A percentile compares a stretch with the other conserved stretches of the same genome.
phyloP scores from a whole-genome alignment of 768 basidiomycete species.

The Crepidotus variabilis region DNA sequence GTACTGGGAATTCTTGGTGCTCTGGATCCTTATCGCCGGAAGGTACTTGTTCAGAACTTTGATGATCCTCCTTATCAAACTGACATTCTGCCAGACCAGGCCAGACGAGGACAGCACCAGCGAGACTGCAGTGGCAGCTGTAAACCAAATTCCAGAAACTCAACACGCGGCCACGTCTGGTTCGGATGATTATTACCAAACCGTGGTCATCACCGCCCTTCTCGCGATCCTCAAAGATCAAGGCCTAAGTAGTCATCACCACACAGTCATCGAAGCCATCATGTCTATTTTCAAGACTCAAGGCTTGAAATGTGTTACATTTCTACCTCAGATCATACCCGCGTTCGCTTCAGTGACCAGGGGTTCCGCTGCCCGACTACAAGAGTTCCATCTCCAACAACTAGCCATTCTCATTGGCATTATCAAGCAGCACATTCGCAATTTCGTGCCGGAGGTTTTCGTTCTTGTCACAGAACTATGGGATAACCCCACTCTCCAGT shows the following conservation, averaged over 20 bases:
- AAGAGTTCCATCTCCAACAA: conserved; percentile 94
- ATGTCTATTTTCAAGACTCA: conserved; percentile 99
- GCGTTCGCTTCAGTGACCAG: conserved; percentile 90
- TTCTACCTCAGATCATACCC: conserved; percentile 96
- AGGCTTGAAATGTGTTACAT: conserved; percentile 92
- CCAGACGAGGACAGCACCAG: conserved; percentile 60
- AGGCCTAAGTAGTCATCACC: conserved; percentile 80
- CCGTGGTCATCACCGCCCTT: conserved; percentile 87
- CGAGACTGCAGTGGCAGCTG: conserved; percentile 57
- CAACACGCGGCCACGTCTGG: conserved; percentile 57
- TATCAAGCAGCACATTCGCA: conserved; percentile 95
- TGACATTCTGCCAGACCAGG: conserved; percentile 36
- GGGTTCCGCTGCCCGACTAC: conserved; percentile 73
- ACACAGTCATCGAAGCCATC: conserved; percentile 93
- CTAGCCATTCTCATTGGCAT: conserved; percentile 93
- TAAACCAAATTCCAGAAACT: conserved; percentile 66
- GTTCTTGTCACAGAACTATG: conserved; percentile 85
- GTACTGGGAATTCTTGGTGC: conserved; percentile 96
- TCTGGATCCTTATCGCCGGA: conserved; percentile 91
- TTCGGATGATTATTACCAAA: conserved; percentile 96
- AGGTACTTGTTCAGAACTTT: conserved; percentile 44
- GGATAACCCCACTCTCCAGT: conserved; percentile 79
- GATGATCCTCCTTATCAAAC: not conserved
- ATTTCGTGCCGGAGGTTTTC: conserved; percentile 85
- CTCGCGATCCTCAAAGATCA: conserved; percentile 87